Evolutionary conservation across 805 yeast genomes (phyloP).

Genomic region (Candida boleticola): DNA sequence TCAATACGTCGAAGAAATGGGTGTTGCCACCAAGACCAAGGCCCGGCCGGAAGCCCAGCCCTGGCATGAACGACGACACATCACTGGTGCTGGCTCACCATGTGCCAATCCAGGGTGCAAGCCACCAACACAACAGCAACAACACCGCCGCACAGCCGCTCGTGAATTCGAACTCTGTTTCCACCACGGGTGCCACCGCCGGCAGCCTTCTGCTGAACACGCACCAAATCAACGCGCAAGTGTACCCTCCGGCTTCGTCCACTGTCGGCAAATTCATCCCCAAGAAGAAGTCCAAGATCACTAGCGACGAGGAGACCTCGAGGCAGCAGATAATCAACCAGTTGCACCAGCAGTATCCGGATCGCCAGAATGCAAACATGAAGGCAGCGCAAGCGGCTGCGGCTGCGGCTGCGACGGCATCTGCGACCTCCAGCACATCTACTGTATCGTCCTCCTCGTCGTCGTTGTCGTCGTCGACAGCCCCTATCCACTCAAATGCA

Average conservation of each 20-base stretch:
- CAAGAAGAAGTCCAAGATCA: constrained; percentile 12
- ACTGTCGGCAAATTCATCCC: constrained; percentile 5
- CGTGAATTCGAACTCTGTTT: background rate
- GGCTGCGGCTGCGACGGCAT: background rate
- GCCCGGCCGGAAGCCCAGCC: constrained; percentile 40
- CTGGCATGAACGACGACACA: background rate
- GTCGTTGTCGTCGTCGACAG: background rate
- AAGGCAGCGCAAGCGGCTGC: background rate
- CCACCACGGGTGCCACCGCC: background rate
- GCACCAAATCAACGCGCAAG: too few species aligned
- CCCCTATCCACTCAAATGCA: background rate
- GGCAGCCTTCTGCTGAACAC: too few species aligned
- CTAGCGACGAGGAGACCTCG: constrained; percentile 5
- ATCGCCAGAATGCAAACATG: too few species aligned
- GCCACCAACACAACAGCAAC: background rate
- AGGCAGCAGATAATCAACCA: constrained; percentile 7
- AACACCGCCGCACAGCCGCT: background rate
- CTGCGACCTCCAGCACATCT: background rate
- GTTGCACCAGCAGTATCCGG: constrained; percentile 6
- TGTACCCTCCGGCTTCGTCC: background rate
- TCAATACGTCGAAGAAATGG: constrained; percentile 41
- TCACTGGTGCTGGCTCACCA: background rate
- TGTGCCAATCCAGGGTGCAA: background rate
- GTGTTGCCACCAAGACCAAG: constrained; percentile 41
- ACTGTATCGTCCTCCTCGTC: background rate